Conservation (phyloP, 805 yeast species). For the Allodekkera sacchari region DNA sequence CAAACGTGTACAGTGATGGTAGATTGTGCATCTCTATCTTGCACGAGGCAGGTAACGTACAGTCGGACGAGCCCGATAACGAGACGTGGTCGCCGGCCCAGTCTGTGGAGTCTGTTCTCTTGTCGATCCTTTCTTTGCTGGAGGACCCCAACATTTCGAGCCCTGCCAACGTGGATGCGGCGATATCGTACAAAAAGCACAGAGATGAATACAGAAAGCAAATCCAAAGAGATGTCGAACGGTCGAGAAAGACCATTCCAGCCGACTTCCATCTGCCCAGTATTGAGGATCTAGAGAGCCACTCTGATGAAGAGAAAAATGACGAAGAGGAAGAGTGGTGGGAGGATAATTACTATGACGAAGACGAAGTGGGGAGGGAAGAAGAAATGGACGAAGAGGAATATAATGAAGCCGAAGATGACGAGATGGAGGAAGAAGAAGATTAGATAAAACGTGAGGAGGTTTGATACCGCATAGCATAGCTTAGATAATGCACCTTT, state of each 20-base stretch:
- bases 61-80: constrained; percentile 85
- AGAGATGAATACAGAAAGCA: constrained; percentile 71
- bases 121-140: constrained; percentile 80
- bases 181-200: constrained; percentile 84
- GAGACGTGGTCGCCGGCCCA: constrained; percentile 96
- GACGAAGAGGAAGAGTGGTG: constrained; percentile 26
- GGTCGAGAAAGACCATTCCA: constrained; percentile 81
- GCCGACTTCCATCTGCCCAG: constrained; percentile 77
- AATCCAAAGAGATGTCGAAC: constrained; percentile 72
- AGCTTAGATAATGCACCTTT: too few species aligned
- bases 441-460: too few species aligned
- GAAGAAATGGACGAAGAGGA: constrained; percentile 22
- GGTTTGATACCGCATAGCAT: too few species aligned
- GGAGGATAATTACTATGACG: constrained; percentile 25
- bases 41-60: constrained; percentile 81
- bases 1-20: constrained; percentile 93
- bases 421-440: constrained; percentile 19
- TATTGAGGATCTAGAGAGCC: constrained; percentile 39
- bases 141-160: constrained; percentile 92
- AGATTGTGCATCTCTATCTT: constrained; percentile 87
- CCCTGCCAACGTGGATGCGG: constrained; percentile 97
- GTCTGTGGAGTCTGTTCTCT: constrained; percentile 86
- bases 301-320: constrained; percentile 17
- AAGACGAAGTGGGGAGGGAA: constrained; percentile 24
- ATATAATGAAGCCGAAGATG: too few species aligned